These are phyloP conservation scores for Alternaria arborescens DNA, from an alignment of 2,329 filamentous ascomycete species.

Conservation along the genomic window DNA sequence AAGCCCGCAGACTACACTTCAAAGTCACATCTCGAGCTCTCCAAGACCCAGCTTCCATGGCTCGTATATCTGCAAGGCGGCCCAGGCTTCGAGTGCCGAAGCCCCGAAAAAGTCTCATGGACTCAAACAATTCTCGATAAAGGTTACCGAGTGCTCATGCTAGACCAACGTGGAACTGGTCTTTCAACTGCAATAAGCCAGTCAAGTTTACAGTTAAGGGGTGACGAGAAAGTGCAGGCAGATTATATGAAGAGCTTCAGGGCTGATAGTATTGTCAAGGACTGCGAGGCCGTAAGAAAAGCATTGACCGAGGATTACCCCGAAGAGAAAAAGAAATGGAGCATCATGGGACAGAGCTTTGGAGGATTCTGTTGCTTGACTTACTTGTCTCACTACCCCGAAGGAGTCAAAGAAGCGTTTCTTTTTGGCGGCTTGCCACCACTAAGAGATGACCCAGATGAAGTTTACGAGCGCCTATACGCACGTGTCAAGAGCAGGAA, in stretches of 20 bases:
- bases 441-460: conserved; percentile 73
- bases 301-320: conserved; percentile 76
- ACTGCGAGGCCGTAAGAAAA: conserved; percentile 85
- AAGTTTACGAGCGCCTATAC: conserved; percentile 79
- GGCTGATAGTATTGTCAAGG: conserved; percentile 87
- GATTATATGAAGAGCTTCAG: conserved; percentile 85
- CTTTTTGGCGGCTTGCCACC: conserved; percentile 85
- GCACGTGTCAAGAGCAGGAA: conserved; percentile 76
- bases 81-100: conserved; percentile 78
- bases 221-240: conserved; percentile 72
- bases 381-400: conserved; percentile 81
- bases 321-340: conserved; percentile 78
- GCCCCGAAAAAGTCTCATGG: conserved; percentile 77
- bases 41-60: conserved; percentile 64
- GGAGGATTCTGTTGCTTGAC: conserved; percentile 86
- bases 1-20: conserved; percentile 60
- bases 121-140: conserved; percentile 76
- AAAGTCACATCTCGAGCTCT: conserved; percentile 61
- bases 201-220: conserved; percentile 71
- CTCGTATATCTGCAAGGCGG: conserved; percentile 83
- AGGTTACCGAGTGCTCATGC: conserved; percentile 82
- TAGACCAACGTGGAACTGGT: conserved; percentile 93
- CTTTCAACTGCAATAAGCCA: conserved; percentile 82
- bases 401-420: conserved; percentile 82
- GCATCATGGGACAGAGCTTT: conserved; percentile 88